Percentiles rank a stretch among this genome's conserved stretches.
phyloP scores from a whole-genome alignment of 169 alveolate species.

The Eimeria mitis region DNA sequence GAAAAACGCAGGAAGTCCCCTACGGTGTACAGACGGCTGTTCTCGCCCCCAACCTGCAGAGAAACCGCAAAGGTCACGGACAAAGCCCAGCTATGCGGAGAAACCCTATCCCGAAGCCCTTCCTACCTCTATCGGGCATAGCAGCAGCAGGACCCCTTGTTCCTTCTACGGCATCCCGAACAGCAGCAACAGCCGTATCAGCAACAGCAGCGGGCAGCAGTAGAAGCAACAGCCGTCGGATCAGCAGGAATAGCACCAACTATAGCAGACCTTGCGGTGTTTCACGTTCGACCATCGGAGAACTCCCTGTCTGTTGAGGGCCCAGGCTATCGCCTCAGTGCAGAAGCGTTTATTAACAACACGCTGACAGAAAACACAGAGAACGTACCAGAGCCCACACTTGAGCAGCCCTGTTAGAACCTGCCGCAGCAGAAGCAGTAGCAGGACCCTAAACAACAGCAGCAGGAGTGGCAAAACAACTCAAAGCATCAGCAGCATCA shows the following conservation, averaged over 20 bases:
- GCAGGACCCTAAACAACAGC: background rate
- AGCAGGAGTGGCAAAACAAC: background rate
- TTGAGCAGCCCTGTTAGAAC: too few relatives aligned
- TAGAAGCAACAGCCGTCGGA: background rate
- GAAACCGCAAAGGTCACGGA: background rate
- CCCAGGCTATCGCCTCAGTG: conserved; percentile 65
- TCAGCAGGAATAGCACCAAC: background rate
- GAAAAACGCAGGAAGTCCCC: conserved; percentile 55
- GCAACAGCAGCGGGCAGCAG: conserved; percentile 4
- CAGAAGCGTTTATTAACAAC: conserved; percentile 67
- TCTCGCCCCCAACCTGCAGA: conserved; percentile 25
- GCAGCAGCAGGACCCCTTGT: background rate
- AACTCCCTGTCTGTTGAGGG: conserved; percentile 77
- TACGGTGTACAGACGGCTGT: conserved; percentile 56
- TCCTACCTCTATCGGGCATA: background rate
- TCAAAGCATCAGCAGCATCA: conserved; percentile 8
- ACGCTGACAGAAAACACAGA: conserved; percentile 13
- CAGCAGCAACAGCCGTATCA: background rate
- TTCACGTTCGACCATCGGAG: conserved; percentile 79
- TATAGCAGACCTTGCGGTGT: conserved; percentile 58
- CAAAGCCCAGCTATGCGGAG: background rate
- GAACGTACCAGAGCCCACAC: background rate
- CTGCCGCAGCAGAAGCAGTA: background rate
- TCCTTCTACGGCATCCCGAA: background rate
- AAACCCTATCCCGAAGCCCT: background rate